These are phyloP conservation scores for Prinsepia uniflora DNA, from an alignment of 306 rosid species.

Conservation along the genomic window DNA sequence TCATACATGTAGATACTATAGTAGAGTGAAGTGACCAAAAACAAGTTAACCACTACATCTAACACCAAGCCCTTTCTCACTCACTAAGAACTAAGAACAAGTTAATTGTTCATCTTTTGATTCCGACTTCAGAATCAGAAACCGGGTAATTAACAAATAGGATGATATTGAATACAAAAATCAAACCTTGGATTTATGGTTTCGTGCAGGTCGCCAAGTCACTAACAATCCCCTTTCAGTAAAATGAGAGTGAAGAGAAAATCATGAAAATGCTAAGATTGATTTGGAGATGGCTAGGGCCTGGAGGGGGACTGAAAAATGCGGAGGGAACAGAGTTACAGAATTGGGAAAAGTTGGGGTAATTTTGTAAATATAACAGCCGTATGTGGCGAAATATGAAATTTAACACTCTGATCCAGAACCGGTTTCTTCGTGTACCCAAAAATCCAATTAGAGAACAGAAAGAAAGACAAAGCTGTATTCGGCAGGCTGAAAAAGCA, in stretches of 20 bases:
- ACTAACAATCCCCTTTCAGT: too few relatives aligned
- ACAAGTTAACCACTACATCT: not conserved
- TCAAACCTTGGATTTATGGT: too few relatives aligned
- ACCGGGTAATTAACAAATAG: too few relatives aligned
- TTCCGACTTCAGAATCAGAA: too few relatives aligned
- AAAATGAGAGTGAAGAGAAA: not conserved
- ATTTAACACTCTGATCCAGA: not conserved
- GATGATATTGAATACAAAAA: too few relatives aligned
- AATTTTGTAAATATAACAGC: not conserved
- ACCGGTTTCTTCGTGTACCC: not conserved
- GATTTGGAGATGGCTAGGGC: not conserved
- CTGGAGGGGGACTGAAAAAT: too few relatives aligned
- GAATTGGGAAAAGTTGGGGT: not conserved
- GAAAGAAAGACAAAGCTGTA: constrained; percentile 1
- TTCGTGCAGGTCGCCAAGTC: too few relatives aligned
- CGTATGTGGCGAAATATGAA: not conserved
- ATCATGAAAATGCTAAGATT: not conserved
- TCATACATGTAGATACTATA: too few relatives aligned
- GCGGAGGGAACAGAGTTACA: not conserved
- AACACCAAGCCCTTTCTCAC: not conserved
- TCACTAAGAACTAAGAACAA: too few relatives aligned
- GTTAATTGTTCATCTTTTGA: too few relatives aligned
- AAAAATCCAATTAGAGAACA: not conserved
- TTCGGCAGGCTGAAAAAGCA: not conserved
- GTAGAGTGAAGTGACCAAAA: too few relatives aligned